Base-by-base conservation (phyloP, 805 yeast genomes). In the Saturnispora besseyi region DNA sequence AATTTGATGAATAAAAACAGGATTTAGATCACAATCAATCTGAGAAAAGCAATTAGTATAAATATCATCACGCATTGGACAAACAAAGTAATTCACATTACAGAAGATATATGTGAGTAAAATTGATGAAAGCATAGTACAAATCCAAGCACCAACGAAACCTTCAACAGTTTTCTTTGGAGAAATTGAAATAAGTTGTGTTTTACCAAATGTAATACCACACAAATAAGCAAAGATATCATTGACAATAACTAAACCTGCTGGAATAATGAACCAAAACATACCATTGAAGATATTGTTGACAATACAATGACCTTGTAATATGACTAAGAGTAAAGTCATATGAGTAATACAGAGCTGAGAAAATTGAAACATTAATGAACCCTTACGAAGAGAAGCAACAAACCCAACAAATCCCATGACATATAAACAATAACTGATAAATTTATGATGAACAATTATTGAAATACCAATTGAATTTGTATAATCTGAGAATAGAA, bases 111-210 rank as follows among this genome's bases (percentile, higher is more conserved):
- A 77, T 2, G 95, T 76, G 48, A 89, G 73, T 6, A 81, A 48
- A 28, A 87, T 67, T 1, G 91, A 87, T 54, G 86, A 81, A 33
- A 85, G 54, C 6, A 87, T 82, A 9, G 99, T 93, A 62, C 93
- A 91, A 44, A 88, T 67, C 99, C 99, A 93, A 15, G 98, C 99
- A 47, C 99, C 99, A 45, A 91, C 70, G 61, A 93, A 93, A 3
- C 99, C 99, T 70, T 93, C 99, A 34, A 91, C 89, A 3, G 99
- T 93, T 70, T 93, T 93, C 68, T 93, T 93, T 51, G 99, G 99
- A 11, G 96, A 87, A 55, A 93, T 88, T 46, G 85, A 88, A 58
- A 93, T 87, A 60, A 93, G 78, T 62, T 87, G 96, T 36, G 97
- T 91, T 55, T 76, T 79, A 49, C 99, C 99, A 69, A 93, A 88